Base-by-base conservation (phyloP, 495 filamentous ascomycete species). In the Penicillium coprophilum region DNA sequence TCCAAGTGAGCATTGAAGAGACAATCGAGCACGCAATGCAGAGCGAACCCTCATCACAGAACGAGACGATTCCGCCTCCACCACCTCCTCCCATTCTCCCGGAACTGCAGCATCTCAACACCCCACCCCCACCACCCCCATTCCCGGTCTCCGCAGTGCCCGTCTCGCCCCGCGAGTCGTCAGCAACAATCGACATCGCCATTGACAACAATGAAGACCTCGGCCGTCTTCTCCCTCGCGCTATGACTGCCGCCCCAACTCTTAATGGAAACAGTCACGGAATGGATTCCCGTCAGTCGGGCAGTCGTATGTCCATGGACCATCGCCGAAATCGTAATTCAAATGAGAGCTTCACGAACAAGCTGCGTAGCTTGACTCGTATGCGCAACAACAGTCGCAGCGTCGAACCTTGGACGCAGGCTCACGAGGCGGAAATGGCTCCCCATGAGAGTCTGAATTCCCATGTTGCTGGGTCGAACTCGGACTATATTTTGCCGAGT, bases 21-120 rank as follows among this genome's bases (percentile, higher is more conserved):
- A 82, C 83, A 1, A 74, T 90, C 30, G 71, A 73, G 40, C 61
- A 71, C 10, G 63, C 64, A 67, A 80, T 70, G 72, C 78, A 57
- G 70, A 69, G 50, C 68, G 61, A 51, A 64, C 52, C 62, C 38
- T 46, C 31, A 50, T 61, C 61, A 57, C 46, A 83, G 77, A 24
- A 71, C 23, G 85, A 87, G 19, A 78, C 81, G n/a, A 80, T 92
- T 34, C 77, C 88, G 1, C 85, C 85, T 1, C 87, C 77, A 28
- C 80, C 81, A 58, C 80, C 65, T 40, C 85, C 87, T 11, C 85
- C 85, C 11, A 81, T 96, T 30, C 77, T 96, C 38, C 85, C 86
- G 48, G 88, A 96, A 60, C 82, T 96, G n/a, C 88, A 91, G 65
- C 91, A 96, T 71, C 81, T 96, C 9, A 85, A 85, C 27, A 76